Conservation (phyloP, 2,329 filamentous ascomycete species). For the Alternaria conjuncta region DNA sequence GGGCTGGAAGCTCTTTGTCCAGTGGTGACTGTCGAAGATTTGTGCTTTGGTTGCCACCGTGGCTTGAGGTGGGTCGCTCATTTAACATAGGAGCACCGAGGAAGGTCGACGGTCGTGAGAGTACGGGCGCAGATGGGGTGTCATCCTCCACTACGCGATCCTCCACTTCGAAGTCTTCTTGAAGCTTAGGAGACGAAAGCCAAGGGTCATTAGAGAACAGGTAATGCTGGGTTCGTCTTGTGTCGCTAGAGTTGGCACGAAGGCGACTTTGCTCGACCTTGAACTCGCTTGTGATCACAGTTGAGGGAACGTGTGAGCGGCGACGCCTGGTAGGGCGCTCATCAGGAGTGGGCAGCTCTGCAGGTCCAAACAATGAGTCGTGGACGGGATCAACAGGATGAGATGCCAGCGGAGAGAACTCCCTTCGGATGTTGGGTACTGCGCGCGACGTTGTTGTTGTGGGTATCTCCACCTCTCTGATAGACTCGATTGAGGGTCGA, state of each 20-base stretch:
- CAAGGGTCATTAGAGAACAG: slow-evolving; percentile 39
- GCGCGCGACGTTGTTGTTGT: slow-evolving; percentile 6
- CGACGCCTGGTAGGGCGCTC: slow-evolving; percentile 22
- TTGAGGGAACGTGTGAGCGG: slow-evolving; percentile 29
- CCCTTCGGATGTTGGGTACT: slow-evolving; percentile 22
- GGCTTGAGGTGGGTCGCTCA: slow-evolving; percentile 39
- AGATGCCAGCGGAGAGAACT: slow-evolving; percentile 42
- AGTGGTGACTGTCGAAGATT: slow-evolving; percentile 23
- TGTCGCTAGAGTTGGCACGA: slow-evolving; percentile 42
- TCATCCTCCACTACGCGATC: slow-evolving; percentile 21
- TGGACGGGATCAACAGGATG: slow-evolving; percentile 36
- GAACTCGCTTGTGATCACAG: slow-evolving; percentile 19
- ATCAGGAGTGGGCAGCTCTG: slow-evolving; percentile 14
- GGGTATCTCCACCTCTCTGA: slow-evolving; percentile 15
- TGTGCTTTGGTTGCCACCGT: slow-evolving; percentile 24
- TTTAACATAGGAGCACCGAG: slow-evolving; percentile 20
- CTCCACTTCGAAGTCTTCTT: slow-evolving; percentile 17
- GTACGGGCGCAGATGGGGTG: slow-evolving; percentile 26
- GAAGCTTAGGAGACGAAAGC: slow-evolving; percentile 32
- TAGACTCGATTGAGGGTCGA: slow-evolving; percentile 21
- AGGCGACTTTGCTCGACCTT: slow-evolving; percentile 22
- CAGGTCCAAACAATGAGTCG: slow-evolving; percentile 22
- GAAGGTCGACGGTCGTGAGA: slow-evolving; percentile 23
- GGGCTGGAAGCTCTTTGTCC: slow-evolving; percentile 39
- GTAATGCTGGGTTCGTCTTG: slow-evolving; percentile 30